Evolutionary conservation across 176 grass and related monocot species (phyloP), one percentile per base, ranked within the genome.

Genomic region (Bonia amplexicaulis): DNA sequence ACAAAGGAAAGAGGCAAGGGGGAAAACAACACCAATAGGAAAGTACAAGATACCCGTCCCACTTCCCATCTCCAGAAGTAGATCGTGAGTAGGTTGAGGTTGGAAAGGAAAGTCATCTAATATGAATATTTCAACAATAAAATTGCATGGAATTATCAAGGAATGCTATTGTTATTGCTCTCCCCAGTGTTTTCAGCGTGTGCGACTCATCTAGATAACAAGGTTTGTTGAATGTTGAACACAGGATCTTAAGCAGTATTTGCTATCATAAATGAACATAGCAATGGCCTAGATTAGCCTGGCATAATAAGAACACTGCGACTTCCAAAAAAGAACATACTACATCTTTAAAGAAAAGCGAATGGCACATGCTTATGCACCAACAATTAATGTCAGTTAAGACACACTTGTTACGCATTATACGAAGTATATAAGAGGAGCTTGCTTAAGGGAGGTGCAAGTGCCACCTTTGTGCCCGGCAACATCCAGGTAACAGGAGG

Each of bases 131-230:
- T 48, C 10, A 37, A 58, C 53, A 48, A 79, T 14, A 71, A 4
- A 9, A 20, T 17, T 42, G 22, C 16, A 19, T 23, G 27, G 27
- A 61, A 49, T 20, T 35, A 26, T 70, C 20, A 59, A 47, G 22
- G 42, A 37, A 52, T 53, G n/a, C 10, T 84, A 60, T 35, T 75
- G 33, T 0, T 37, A 51, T 72, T 72, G 20, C 22, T 52, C 53
- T 25, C 55, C 9, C 42, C 4, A 2, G 14, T 51, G 5, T 37
- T 57, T 31, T 33, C 19, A 74, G 6, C 19, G 13, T 23, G 9
- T n/a, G 17, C 22, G 45, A 84, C 37, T 71, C 5, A 37, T 79
- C 42, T 74, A 85, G 39, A 70, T 20, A 74, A 80, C 12, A 69
- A 64, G 8, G 47, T 58, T 7, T 39, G 9, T 67, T 67, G 22